A percentile compares a stretch with the other conserved stretches of the same genome.
Evolutionary conservation across 148 eudicot genomes (phyloP).

Genomic region (Camellia granthamiana): DNA sequence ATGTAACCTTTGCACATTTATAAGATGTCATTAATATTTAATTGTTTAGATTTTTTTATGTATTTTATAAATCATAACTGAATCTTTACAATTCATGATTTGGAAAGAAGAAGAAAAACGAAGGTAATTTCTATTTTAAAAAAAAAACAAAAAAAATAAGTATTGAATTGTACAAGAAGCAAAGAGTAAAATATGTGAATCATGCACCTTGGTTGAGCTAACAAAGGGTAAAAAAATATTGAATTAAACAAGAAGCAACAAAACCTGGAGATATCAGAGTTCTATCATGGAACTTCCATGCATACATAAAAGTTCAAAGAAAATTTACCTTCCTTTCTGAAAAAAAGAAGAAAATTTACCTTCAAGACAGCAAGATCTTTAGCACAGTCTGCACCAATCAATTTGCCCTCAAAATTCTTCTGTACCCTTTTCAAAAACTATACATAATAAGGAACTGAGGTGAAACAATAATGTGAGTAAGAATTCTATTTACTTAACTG

Average conservation of each 20-base stretch:
- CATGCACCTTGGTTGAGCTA: not conserved
- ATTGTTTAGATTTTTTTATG: too few species aligned
- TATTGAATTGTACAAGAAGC: not conserved
- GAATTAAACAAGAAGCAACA: not conserved
- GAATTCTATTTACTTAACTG: not conserved
- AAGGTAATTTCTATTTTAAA: not conserved
- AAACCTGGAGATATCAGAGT: not conserved
- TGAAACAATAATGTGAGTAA: not conserved
- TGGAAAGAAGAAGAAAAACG: too few species aligned
- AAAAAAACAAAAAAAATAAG: not conserved
- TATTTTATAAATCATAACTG: too few species aligned
- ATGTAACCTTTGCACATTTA: too few species aligned
- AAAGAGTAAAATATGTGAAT: not conserved
- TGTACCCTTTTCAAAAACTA: conserved; percentile 58
- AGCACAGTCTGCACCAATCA: conserved; percentile 94
- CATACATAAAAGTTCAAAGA: not conserved
- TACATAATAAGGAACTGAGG: conserved; percentile 14
- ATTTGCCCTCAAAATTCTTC: conserved; percentile 88
- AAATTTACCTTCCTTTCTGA: conserved; percentile 45
- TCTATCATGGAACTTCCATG: not conserved
- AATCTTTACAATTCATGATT: too few species aligned
- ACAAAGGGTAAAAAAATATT: not conserved
- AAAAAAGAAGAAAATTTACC: conserved; percentile 35
- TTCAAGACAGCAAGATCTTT: conserved; percentile 98
- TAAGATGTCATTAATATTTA: too few species aligned